Conservation (phyloP, 2,329 filamentous ascomycete genomes). For the Didymella exigua region DNA sequence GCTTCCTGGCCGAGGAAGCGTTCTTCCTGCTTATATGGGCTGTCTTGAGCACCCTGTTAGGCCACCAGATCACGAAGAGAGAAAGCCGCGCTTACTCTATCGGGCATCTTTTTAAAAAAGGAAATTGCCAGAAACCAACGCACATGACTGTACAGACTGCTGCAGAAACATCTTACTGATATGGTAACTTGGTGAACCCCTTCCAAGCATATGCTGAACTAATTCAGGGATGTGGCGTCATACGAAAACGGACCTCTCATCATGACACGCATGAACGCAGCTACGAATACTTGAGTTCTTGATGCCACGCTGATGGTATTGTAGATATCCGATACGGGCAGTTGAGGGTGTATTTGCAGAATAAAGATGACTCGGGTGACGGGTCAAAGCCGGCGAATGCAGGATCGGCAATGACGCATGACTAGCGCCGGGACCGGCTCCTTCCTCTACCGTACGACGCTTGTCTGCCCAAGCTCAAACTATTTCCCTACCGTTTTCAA, state of each 20-base stretch:
- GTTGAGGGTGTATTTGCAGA: neutral
- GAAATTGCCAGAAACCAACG: no score
- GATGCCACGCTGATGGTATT: no score
- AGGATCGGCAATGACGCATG: constrained; percentile 5
- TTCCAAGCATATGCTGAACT: no score
- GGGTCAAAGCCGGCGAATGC: neutral
- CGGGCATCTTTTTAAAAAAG: no score
- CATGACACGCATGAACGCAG: no score
- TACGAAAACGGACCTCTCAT: no score
- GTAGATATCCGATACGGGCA: no score
- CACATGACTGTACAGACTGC: no score
- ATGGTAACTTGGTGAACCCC: no score
- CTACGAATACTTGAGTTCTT: no score
- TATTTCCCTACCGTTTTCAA: constrained; percentile 6
- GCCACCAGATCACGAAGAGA: neutral
- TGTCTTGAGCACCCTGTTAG: constrained; percentile 14
- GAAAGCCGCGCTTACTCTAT: neutral
- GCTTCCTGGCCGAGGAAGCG: neutral
- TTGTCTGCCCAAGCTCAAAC: constrained; percentile 11
- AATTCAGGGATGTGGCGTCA: no score
- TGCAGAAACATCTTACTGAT: no score
- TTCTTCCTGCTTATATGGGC: neutral
- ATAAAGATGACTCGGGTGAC: neutral
- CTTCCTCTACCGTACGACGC: constrained; percentile 2
- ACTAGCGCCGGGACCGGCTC: constrained; percentile 13